Evolutionary conservation across 2,329 filamentous ascomycete genomes (phyloP), one percentile per base, ranked within the genome.

Genomic region (Penicillium sclerotiorum): DNA sequence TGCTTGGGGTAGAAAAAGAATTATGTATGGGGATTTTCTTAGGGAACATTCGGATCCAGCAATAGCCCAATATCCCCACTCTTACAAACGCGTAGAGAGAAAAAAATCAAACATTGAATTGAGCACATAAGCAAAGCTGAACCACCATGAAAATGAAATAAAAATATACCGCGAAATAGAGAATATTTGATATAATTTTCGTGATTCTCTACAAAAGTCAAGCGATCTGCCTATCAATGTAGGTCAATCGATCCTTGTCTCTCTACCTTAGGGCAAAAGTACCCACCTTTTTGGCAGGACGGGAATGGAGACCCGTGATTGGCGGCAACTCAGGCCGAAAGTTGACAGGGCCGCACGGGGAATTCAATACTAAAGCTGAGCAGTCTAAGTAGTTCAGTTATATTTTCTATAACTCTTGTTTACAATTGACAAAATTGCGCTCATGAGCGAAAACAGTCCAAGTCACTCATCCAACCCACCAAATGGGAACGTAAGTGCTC

Each of bases 261-360:
- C 18, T 8, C n/a, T 42, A 5, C 27, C 25, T 28, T 42, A 22
- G 27, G 27, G 40, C 27, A 22, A 11, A 32, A 46, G 46, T 56
- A 46, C 52, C 55, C 55, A 57, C 55, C 40, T 27, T 18, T 33
- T 38, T 50, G 52, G 45, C 37, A 41, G 38, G 48, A 52, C 48
- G 39, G 33, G 43, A 50, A 57, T 48, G 15, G 42, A 8, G 52
- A 25, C 27, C 48, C 47, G 28, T 55, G 49, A 57, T 57, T 57
- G 55, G 55, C 46, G 50, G 51, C 53, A 52, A 50, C 50, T 52
- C 41, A 56, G 43, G 45, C 49, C 50, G 55, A 51, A 49, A 36
- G 8, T 32, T 32, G 49, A 39, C 46, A 52, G 51, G 36, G 50
- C 42, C 49, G 47, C 55, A 52, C 46, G 50, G 41, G 52, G 40